Evolutionary conservation across 116 monocot genomes (phyloP).

Genomic region (Trichopus zeylanicus): DNA sequence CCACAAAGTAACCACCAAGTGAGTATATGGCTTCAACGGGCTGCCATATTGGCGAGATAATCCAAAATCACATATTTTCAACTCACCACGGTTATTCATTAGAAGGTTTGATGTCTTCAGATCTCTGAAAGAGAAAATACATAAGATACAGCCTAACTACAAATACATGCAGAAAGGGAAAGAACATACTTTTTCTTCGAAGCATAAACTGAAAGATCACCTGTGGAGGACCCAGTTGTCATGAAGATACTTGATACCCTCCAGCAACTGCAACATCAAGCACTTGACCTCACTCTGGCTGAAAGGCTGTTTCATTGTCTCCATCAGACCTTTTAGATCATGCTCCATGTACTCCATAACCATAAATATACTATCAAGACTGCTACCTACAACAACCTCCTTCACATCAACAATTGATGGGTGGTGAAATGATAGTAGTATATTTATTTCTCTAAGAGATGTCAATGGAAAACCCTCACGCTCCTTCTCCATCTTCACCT

Average conservation of each 20-base stretch:
- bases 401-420: slow-evolving; percentile 68
- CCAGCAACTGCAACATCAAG: slow-evolving; percentile 56
- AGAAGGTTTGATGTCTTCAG: slow-evolving; percentile 68
- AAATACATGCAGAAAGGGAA: neutral
- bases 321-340: slow-evolving; percentile 61
- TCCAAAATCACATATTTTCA: slow-evolving; percentile 77
- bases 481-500: slow-evolving; percentile 79
- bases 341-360: slow-evolving; percentile 85
- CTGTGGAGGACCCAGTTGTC: slow-evolving; percentile 76
- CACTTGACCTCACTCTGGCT: slow-evolving; percentile 66
- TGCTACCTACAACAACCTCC: slow-evolving; percentile 62
- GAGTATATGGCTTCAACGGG: slow-evolving; percentile 61
- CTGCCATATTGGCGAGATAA: slow-evolving; percentile 66
- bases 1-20: slow-evolving; percentile 73
- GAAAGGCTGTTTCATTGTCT: slow-evolving; percentile 59
- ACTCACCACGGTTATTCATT: slow-evolving; percentile 54
- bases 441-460: slow-evolving; percentile 62
- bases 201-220: slow-evolving; percentile 11
- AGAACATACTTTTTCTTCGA: neutral
- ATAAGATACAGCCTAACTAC: neutral
- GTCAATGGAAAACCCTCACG: slow-evolving; percentile 60
- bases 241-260: slow-evolving; percentile 56
- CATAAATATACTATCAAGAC: slow-evolving; percentile 51
- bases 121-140: slow-evolving; percentile 23
- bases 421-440: slow-evolving; percentile 58